Evolutionary conservation across 1,139 yeast species (phyloP), one percentile per base, ranked within the genome.

Genomic region (Debaryomyces singareniensis): DNA sequence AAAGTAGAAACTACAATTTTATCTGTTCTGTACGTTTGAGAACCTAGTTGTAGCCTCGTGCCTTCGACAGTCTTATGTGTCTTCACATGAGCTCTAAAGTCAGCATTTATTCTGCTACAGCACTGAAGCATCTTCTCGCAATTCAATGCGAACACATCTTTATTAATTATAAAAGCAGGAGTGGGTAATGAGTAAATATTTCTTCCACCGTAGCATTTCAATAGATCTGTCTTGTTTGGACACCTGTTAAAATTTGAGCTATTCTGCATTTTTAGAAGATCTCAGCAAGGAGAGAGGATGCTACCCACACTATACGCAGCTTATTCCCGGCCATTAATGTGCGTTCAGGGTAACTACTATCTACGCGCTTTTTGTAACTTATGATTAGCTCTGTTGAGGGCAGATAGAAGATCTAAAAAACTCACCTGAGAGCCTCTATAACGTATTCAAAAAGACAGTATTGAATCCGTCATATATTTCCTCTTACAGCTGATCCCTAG

Each of bases 1-100:
- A 80, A 45, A 1, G 93, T 83, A 1, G 89, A 79, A 1, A 81
- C 85, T n/a, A 83, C 75, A 13, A 81, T 66, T 27, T 67, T 58
- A 34, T 61, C 63, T 10, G 72, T 60, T 20, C 49, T 53, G 14
- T 35, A 26, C 2, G 51, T 45, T 1, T 39, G 43, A 1, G 46
- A 29, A 4, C 60, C 55, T 34, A 62, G 41, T 39, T 63, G 68
- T 10, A 47, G 52, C 40, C 25, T 40, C 13, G 46, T 52, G 24
- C 58, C 71, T 49, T 47, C 74, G 30, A 38, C 53, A 46, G 53
- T 65, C 51, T 82, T 83, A 50, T 81, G 89, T 1, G 93, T 83
- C 53, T 83, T 83, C 16, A 83, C 75, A 47, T 82, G 93, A 3
- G 84, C 78, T 34, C 89, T 57, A 50, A 73, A 79, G 13, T 49